Evolutionary conservation across 805 yeast species (phyloP), one percentile per base, ranked within the genome.

Genomic region (Zygotorulaspora sp.): DNA sequence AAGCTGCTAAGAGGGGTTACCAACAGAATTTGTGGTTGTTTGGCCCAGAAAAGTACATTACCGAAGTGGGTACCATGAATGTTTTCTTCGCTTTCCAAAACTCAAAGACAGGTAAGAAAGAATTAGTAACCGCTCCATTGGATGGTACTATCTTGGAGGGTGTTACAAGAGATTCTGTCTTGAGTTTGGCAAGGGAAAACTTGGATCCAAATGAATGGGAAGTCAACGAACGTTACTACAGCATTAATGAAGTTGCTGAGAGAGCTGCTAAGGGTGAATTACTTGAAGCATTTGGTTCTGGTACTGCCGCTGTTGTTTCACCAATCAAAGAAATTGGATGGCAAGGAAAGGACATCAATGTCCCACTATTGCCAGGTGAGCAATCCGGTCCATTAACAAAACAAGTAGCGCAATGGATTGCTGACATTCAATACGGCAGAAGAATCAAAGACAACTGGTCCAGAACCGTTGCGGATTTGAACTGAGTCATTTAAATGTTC

Each of bases 21-120:
- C 95, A 86, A 63, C 97, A 92, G 68, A 90, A 90, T 72, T 70
- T 90, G 62, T 90, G 97, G 98, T 72, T 90, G 55, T 90, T 90
- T 55, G 96, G 96, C 45, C 86, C 83, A 40, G 90, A 90, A 61
- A 77, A 79, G 53, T 63, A 77, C 63, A 78, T 90, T 55, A 90
- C 97, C 50, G 97, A 90, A 71, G 97, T 87, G 40, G 98, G 98
- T 50, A 88, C 97, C 41, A 92, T 90, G 97, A 90, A 90, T 67
- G 90, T 75, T 30, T 90, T 92, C 69, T 80, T 84, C 55, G 96
- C 78, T 22, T 86, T 90, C 72, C 68, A 82, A 63, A 76, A 83
- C 62, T 61, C 75, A n/a, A 66, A 65, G 30, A 74, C 81, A 24
- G 97, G 96, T 43, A 84, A 80, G 66, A 84, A 83, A 58, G 97